Evolutionary conservation across 768 basidiomycete species (phyloP).

Genomic region (Mycena maculata): DNA sequence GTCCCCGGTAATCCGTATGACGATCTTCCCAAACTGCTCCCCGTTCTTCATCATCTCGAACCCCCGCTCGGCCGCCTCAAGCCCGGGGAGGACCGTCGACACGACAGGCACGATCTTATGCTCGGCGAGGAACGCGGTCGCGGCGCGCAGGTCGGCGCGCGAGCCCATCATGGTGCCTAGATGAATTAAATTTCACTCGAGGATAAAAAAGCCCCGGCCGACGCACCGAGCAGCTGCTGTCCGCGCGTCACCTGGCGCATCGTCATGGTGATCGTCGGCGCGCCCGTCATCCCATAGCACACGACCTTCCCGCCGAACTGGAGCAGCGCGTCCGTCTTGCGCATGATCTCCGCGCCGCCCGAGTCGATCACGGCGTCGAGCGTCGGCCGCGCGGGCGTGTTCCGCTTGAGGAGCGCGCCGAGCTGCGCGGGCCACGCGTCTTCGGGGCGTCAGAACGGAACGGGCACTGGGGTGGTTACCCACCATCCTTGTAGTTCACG

Average conservation of each 20-base stretch:
- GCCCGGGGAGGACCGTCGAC: constrained; percentile 74
- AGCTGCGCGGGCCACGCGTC: constrained; percentile 67
- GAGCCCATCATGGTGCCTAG: constrained; percentile 90
- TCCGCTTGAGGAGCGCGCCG: constrained; percentile 51
- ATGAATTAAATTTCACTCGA: background rate
- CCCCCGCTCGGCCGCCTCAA: constrained; percentile 72
- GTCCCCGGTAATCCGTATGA: constrained; percentile 58
- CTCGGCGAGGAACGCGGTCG: constrained; percentile 74
- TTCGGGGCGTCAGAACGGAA: background rate
- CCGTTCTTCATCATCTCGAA: constrained; percentile 75
- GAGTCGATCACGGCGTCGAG: constrained; percentile 78
- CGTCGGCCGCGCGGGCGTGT: constrained; percentile 40
- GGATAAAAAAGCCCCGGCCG: background rate
- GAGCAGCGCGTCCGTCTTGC: constrained; percentile 59
- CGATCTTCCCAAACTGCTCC: constrained; percentile 83
- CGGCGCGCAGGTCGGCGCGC: constrained; percentile 75
- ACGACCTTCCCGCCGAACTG: constrained; percentile 69
- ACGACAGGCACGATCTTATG: constrained; percentile 79
- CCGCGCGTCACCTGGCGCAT: constrained; percentile 85
- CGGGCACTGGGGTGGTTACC: too few species aligned
- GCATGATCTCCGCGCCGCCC: constrained; percentile 74
- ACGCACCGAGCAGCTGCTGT: constrained; percentile 76
- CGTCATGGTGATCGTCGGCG: constrained; percentile 69
- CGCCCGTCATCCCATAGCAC: constrained; percentile 78
- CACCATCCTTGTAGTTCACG: constrained; percentile 76